Conservation (phyloP, 106 monocot species). For the Narthecium ossifragum region DNA sequence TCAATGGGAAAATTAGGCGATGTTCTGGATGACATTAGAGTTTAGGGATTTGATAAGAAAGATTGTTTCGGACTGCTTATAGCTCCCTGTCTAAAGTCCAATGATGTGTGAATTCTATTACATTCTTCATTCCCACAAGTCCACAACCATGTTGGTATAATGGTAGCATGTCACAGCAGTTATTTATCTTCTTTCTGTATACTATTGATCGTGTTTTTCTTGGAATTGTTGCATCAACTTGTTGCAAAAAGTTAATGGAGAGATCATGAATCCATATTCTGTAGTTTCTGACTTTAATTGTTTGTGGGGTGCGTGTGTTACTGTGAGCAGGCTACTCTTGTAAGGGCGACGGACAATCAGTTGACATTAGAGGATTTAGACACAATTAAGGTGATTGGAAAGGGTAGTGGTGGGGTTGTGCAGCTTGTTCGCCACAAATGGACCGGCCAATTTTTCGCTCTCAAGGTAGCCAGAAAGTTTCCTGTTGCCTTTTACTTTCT, state of each 20-base stretch:
- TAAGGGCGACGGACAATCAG: constrained; percentile 53
- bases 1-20: too few relatives aligned
- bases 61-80: too few relatives aligned
- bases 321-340: constrained; percentile 39
- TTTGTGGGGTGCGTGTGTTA: not conserved
- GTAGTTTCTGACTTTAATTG: not conserved
- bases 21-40: too few relatives aligned
- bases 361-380: constrained; percentile 72
- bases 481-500: not conserved
- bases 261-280: not conserved
- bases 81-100: too few relatives aligned
- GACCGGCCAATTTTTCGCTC: constrained; percentile 94
- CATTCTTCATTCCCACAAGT: too few relatives aligned
- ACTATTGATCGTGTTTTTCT: not conserved
- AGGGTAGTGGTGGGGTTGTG: constrained; percentile 72
- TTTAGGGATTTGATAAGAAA: too few relatives aligned
- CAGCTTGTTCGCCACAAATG: constrained; percentile 89
- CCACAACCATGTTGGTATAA: not conserved
- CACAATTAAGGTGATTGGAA: constrained; percentile 70
- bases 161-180: not conserved
- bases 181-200: not conserved
- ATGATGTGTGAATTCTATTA: too few relatives aligned
- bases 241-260: not conserved
- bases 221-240: not conserved
- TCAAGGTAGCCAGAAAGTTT: constrained; percentile 47